Base-by-base conservation (phyloP, 768 basidiomycete genomes). In the Phanerochaete sordida region DNA sequence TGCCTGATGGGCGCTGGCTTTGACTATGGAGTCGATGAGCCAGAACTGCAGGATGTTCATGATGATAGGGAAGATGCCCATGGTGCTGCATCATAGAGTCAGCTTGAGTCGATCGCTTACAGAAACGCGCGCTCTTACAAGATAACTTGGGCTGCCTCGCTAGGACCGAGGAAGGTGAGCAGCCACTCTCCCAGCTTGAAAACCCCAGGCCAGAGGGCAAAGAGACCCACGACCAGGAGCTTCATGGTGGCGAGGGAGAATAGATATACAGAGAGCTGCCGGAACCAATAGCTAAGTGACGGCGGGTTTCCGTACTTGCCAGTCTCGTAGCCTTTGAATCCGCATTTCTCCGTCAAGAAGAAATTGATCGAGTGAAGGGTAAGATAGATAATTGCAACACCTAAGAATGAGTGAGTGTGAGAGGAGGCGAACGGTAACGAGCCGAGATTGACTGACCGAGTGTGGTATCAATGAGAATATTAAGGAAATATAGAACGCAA, bases 21-120 rank as follows among this genome's bases (percentile, higher is more conserved):
- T 95, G 69, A 95, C 91, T 55, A 95, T 94, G 0, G 91, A 90
- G 74, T 97, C 93, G 59, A 97, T 95, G 53, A 97, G 77, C 86
- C 95, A 95, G 80, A 98, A 98, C 70, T 98, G 96, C 12, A 93
- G 65, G 37, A 93, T 75, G 72, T 94, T 94, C 91, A 93, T 92
- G 45, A 86, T 75, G 64, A 91, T 89, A 0, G 94, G 95, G 75
- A 95, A 94, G 54, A 96, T 73, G 55, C 93, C 92, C 92, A 98
- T 95, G 24, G 88, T 88, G 65, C 90, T 93, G 63, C 24, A 27
- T 27, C 30, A 35, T 43, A 43, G 8, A 19, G 21, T 50, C 53
- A 60, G 57, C 33, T 44, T 4, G 43, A 19, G 21, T 46, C 24
- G 19, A 47, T 21, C 33, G 13, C 33, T n/a, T n/a, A 43, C 15